A percentile compares a stretch with the other conserved stretches of the same genome.
phyloP scores from a whole-genome alignment of 2,329 filamentous ascomycete species.

The Nothophoma quercina region DNA sequence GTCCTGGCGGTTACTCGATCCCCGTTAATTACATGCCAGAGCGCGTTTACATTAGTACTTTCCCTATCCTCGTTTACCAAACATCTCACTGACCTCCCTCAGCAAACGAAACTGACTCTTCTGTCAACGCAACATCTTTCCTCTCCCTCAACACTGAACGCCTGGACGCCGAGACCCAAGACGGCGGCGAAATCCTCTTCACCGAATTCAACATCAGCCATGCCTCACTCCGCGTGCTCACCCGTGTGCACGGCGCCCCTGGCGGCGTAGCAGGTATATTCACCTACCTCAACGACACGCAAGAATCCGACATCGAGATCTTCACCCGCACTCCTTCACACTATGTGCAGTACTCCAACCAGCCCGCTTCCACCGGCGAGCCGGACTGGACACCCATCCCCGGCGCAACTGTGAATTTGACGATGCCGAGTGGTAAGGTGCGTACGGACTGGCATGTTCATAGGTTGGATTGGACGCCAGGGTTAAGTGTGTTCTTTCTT shows the following conservation, averaged over 20 bases:
- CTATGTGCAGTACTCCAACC: constrained; percentile 18
- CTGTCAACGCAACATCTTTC: background rate
- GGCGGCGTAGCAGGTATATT: constrained; percentile 23
- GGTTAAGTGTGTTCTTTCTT: constrained; percentile 22
- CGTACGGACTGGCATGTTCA: constrained; percentile 21
- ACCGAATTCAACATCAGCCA: constrained; percentile 19
- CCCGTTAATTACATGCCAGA: background rate
- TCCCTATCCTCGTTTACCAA: background rate
- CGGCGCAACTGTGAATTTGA: constrained; percentile 20
- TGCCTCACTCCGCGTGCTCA: constrained; percentile 19
- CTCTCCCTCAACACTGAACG: constrained; percentile 12
- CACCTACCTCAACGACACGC: constrained; percentile 21
- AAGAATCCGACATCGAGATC: constrained; percentile 24
- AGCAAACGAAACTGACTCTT: background rate
- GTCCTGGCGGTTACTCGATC: background rate
- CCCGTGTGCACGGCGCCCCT: constrained; percentile 15
- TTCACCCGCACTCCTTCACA: constrained; percentile 6
- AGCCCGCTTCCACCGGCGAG: constrained; percentile 13
- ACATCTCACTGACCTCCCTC: no score
- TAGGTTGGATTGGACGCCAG: constrained; percentile 17
- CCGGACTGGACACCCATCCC: constrained; percentile 13
- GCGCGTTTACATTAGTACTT: background rate
- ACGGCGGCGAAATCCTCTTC: constrained; percentile 16
- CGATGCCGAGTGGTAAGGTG: background rate
- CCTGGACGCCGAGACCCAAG: constrained; percentile 7